Base-by-base conservation (phyloP, 139 green algal species). In the Bryopsis sp. region DNA sequence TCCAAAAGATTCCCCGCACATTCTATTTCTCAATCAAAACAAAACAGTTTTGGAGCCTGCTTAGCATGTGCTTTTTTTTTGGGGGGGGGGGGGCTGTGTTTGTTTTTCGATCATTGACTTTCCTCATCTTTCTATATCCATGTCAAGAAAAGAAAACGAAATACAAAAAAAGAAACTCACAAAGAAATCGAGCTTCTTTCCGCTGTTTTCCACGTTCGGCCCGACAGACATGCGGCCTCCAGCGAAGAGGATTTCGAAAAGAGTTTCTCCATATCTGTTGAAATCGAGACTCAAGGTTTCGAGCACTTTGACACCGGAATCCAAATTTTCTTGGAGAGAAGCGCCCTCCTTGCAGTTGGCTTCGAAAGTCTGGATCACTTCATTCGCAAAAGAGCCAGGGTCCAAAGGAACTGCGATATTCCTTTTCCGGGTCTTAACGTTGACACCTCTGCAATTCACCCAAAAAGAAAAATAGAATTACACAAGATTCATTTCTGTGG, bases 361-460 rank as follows among this genome's bases (percentile, higher is more conserved):
- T 43, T 84, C 72, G 50, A 94, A 88, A 35, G 97, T 87, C 33
- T 83, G 70, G 26, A 96, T 76, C 7, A 98, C 82, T 35, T 87
- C 87, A 78, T 95, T 81, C 0, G 92, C 89, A 80, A 98, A 98
- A 8, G 89, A 93, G 33, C 78, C 81, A 3, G 92, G 92, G 68
- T 98, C 92, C 37, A 90, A 84, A 28, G 92, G 88, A 67, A 97
- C 87, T 26, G 89, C 86, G 73, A 98, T 97, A 74, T 98, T 97
- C 64, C 92, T 77, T 80, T 98, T 98, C 57, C 92, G 82, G 58
- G 90, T 97, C 72, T 97, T 97, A 74, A 95, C 85, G 72, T 85
- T 85, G 28, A 93, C 90, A 71, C 90, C 90, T 75, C 89, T 95
- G 85, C 76, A 74, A 11, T 39, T 47, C 11, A 15, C 31, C 7